Conservation (phyloP, 2,329 filamentous ascomycete species). For the Phaeoacremonium minimum region DNA sequence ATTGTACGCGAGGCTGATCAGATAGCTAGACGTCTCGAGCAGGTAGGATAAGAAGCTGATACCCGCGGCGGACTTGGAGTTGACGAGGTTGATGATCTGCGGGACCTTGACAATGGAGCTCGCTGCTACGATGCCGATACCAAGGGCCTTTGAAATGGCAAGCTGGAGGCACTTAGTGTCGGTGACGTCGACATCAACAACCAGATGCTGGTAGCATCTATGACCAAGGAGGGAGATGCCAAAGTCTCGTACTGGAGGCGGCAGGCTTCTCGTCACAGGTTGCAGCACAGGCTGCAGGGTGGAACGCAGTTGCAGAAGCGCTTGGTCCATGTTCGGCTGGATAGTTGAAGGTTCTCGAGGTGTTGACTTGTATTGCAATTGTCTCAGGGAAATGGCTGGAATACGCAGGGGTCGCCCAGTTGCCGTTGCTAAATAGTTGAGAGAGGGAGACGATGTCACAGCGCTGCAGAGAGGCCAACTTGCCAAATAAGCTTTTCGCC, state of each 20-base stretch:
- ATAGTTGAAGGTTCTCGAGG: too few species aligned
- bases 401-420: too few species aligned
- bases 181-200: constrained; percentile 78
- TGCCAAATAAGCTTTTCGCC: too few species aligned
- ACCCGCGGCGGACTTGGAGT: constrained; percentile 74
- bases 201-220: constrained; percentile 77
- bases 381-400: too few species aligned
- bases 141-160: constrained; percentile 85
- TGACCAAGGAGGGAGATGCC: constrained; percentile 77
- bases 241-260: constrained; percentile 68
- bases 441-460: too few species aligned
- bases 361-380: too few species aligned
- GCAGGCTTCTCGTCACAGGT: constrained; percentile 70
- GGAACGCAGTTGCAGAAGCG: too few species aligned
- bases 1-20: constrained; percentile 91
- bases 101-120: constrained; percentile 93
- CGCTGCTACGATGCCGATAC: constrained; percentile 87
- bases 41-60: constrained; percentile 88
- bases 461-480: too few species aligned
- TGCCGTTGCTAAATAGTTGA: too few species aligned
- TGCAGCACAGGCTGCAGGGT: constrained; percentile 64
- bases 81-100: constrained; percentile 88
- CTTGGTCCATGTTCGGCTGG: too few species aligned
- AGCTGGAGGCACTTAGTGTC: constrained; percentile 80
- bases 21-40: constrained; percentile 82